These are phyloP conservation scores for Pulveroboletus ravenelii DNA, from an alignment of 768 basidiomycete genomes.

Conservation along the genomic window DNA sequence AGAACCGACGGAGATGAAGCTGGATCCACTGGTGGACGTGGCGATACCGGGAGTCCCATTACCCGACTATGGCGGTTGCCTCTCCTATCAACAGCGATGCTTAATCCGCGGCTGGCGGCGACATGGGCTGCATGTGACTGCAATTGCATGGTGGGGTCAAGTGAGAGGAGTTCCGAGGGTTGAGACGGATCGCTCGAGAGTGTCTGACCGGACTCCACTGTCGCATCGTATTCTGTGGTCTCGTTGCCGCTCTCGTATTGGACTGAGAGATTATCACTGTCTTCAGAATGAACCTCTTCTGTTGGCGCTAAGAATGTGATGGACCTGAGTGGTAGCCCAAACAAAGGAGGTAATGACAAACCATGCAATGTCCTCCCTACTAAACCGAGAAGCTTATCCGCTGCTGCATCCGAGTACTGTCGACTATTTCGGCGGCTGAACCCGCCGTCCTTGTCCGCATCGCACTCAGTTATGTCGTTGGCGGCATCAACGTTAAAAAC, in stretches of 20 bases:
- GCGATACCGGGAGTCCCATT: slow-evolving; percentile 55
- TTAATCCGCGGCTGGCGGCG: slow-evolving; percentile 69
- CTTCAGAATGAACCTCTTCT: slow-evolving; percentile 64
- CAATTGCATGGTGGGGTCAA: slow-evolving; percentile 31
- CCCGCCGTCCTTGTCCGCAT: slow-evolving; percentile 33
- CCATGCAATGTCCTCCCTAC: slow-evolving; percentile 62
- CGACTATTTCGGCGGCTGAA: slow-evolving; percentile 71
- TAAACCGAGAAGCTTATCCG: slow-evolving; percentile 78
- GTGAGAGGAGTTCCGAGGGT: slow-evolving; percentile 15
- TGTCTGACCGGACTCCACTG: slow-evolving; percentile 40
- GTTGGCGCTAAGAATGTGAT: slow-evolving; percentile 32
- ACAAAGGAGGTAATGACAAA: slow-evolving; percentile 34
- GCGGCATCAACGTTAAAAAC: slow-evolving; percentile 78
- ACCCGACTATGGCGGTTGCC: slow-evolving; percentile 62
- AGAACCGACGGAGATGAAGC: slow-evolving; percentile 7
- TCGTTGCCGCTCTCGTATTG: slow-evolving; percentile 76
- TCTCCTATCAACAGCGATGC: slow-evolving; percentile 54
- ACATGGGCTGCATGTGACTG: slow-evolving; percentile 51
- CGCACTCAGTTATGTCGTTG: slow-evolving; percentile 21
- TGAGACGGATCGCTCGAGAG: slow-evolving; percentile 37
- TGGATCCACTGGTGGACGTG: slow-evolving; percentile 22
- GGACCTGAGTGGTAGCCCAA: slow-evolving; percentile 1
- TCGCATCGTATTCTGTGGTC: slow-evolving; percentile 55
- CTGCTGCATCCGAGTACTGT: slow-evolving; percentile 78
- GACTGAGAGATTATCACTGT: slow-evolving; percentile 62